A percentile compares a stretch with the other conserved stretches of the same genome.
Conservation (phyloP, 164 flowering plant genomes). For the Paratinospora sagittata region DNA sequence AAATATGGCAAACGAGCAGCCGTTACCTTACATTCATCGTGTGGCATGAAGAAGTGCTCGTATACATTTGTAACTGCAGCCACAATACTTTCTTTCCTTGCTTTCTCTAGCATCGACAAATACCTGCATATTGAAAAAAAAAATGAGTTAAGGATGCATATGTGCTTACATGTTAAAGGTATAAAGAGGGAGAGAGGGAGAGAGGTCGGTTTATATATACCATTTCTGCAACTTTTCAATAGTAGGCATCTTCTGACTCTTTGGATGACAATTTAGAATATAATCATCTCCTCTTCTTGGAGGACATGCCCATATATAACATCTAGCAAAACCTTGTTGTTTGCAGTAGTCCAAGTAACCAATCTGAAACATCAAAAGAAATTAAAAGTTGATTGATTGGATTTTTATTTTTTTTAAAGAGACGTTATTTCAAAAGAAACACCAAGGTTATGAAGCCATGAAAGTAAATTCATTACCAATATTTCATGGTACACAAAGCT, state of each 20-base stretch:
- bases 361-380: no score
- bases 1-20: conserved; percentile 66
- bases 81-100: conserved; percentile 39
- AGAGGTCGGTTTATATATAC: no score
- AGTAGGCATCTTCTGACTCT: no score
- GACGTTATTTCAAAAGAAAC: no score
- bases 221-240: no score
- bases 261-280: no score
- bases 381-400: conserved; percentile 50
- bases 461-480: no score
- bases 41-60: conserved; percentile 40
- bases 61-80: conserved; percentile 38
- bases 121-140: conserved; percentile 44
- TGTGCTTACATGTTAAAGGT: no score
- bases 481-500: no score
- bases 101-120: conserved; percentile 45
- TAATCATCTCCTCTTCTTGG: conserved; percentile 60
- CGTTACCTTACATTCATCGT: conserved; percentile 37
- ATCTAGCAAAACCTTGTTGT: conserved; percentile 49
- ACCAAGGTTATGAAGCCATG: no score
- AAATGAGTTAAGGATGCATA: conserved; percentile 36
- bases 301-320: conserved; percentile 68
- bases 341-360: conserved; percentile 70
- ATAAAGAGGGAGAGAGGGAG: no score
- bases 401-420: no score